These are phyloP conservation scores for Mycena olivaceomarginata DNA, from an alignment of 768 basidiomycete species.

Conservation along the genomic window DNA sequence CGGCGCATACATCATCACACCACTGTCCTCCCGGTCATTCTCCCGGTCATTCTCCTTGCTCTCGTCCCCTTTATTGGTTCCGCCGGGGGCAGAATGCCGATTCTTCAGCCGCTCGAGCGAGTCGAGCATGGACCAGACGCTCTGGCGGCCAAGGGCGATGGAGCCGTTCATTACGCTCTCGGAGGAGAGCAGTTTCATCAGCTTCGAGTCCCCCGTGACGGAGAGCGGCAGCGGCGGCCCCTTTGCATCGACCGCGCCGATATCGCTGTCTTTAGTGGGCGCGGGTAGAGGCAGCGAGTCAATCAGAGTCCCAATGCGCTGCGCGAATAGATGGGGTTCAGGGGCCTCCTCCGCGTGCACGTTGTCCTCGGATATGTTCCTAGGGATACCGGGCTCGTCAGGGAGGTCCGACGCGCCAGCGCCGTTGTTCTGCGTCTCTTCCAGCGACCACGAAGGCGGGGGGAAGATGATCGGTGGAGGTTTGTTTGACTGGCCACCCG, in stretches of 20 bases:
- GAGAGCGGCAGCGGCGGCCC: conserved; percentile 54
- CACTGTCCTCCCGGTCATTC: conserved; percentile 60
- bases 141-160: conserved; percentile 58
- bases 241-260: conserved; percentile 47
- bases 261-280: conserved; percentile 40
- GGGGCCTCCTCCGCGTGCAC: conserved; percentile 36
- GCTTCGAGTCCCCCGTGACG: conserved; percentile 60
- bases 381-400: conserved; percentile 22
- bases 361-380: conserved; percentile 24
- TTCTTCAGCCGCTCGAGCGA: conserved; percentile 70
- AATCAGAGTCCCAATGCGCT: conserved; percentile 47
- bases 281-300: conserved; percentile 44
- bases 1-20: conserved; percentile 87
- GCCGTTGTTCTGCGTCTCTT: conserved; percentile 52
- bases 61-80: conserved; percentile 43
- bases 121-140: conserved; percentile 79
- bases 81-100: conserved; percentile 5
- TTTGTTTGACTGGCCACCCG: conserved; percentile 45
- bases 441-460: conserved; percentile 68
- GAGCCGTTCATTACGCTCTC: conserved; percentile 81
- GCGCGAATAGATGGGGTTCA: conserved; percentile 37
- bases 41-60: conserved; percentile 37
- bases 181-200: conserved; percentile 72
- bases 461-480: conserved; percentile 58
- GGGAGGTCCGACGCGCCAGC: conserved; percentile 44